A percentile compares a stretch with the other conserved stretches of the same genome.
Conservation (phyloP, 2,329 filamentous ascomycete genomes). For the Nothophaeocryptopus gaeumannii region DNA sequence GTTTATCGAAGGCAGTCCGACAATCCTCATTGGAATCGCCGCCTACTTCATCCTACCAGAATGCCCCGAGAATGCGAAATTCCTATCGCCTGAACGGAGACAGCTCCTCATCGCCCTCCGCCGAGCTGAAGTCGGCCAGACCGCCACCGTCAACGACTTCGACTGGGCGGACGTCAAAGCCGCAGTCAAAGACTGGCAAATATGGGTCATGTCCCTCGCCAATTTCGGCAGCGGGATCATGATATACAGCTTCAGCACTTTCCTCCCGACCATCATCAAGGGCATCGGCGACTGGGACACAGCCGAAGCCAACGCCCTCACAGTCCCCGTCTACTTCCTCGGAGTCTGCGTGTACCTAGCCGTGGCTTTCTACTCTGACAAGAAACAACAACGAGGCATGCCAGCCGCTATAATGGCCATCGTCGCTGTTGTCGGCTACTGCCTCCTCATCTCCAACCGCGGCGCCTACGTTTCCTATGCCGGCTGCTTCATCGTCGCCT, state of each 20-base stretch:
- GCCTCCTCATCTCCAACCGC: constrained; percentile 20
- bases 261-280: constrained; percentile 55
- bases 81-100: constrained; percentile 58
- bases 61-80: constrained; percentile 61
- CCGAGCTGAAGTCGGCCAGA: constrained; percentile 48
- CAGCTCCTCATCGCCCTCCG: constrained; percentile 53
- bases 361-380: constrained; percentile 49
- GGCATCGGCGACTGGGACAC: constrained; percentile 49
- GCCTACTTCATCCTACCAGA: constrained; percentile 60
- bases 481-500: constrained; percentile 32
- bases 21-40: constrained; percentile 54
- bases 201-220: constrained; percentile 65
- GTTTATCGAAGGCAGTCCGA: constrained; percentile 38
- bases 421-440: constrained; percentile 24
- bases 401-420: constrained; percentile 22
- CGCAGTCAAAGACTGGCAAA: constrained; percentile 70
- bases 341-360: constrained; percentile 48
- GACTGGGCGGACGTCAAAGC: constrained; percentile 62
- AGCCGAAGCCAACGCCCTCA: constrained; percentile 54
- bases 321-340: constrained; percentile 56
- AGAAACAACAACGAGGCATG: constrained; percentile 26
- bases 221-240: constrained; percentile 62
- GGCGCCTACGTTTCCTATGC: constrained; percentile 17
- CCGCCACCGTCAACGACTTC: constrained; percentile 42
- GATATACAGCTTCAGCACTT: constrained; percentile 57